Percentiles rank a stretch among this genome's conserved stretches.
Conservation (phyloP, 805 yeast species). For the Sporopachydermia quercuum region DNA sequence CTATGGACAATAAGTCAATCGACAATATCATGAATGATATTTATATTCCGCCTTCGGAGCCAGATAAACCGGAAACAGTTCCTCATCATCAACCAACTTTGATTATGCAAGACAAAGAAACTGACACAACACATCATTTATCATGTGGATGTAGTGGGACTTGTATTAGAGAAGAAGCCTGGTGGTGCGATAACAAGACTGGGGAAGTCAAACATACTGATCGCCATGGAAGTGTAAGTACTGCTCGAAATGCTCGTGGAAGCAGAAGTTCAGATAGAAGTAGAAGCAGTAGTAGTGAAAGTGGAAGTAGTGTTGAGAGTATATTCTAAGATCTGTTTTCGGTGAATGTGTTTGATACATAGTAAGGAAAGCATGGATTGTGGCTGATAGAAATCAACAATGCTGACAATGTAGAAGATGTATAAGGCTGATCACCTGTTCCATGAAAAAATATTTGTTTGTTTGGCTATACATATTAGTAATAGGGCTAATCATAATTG, state of each 20-base stretch:
- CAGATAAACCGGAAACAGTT: slow-evolving; percentile 14
- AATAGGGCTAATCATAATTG: no score
- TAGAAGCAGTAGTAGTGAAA: neutral
- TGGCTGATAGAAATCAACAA: no score
- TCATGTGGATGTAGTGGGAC: slow-evolving; percentile 27
- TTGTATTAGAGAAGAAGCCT: slow-evolving; percentile 21
- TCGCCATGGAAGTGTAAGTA: neutral
- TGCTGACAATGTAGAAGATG: no score
- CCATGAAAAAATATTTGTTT: no score
- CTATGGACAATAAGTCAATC: slow-evolving; percentile 32
- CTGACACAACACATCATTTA: slow-evolving; percentile 31
- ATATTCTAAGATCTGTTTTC: no score
- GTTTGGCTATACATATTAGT: no score
- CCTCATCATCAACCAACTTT: slow-evolving; percentile 43
- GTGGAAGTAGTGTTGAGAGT: neutral
- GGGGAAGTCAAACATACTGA: neutral
- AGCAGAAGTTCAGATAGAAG: neutral
- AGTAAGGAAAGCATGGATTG: no score
- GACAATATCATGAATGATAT: slow-evolving; percentile 24
- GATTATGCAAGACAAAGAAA: slow-evolving; percentile 39
- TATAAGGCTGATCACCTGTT: no score
- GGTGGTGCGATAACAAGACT: slow-evolving; percentile 14
- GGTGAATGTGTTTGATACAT: no score
- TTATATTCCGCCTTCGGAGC: slow-evolving; percentile 30
- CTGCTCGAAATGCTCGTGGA: neutral